phyloP scores from a whole-genome alignment of 2,329 filamentous ascomycete species.

The Zymoseptoria tritici region DNA sequence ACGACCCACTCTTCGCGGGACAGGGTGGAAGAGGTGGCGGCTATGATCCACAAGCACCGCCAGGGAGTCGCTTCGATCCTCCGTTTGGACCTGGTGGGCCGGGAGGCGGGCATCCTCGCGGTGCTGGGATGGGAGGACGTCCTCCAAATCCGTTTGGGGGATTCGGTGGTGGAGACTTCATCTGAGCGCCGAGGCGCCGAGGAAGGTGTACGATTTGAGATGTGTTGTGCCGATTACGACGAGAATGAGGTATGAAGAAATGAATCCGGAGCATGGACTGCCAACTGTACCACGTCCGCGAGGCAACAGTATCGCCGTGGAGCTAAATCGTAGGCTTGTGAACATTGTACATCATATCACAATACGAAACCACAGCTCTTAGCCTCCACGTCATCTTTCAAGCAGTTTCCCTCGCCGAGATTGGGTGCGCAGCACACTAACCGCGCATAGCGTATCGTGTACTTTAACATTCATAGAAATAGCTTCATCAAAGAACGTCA shows the following conservation, averaged over 20 bases:
- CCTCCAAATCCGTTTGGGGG: conserved; percentile 54
- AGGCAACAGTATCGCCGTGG: not conserved
- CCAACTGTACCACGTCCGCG: not conserved
- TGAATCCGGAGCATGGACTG: not conserved
- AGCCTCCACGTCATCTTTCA: not conserved
- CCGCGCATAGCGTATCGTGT: not conserved
- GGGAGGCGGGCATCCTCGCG: conserved; percentile 40
- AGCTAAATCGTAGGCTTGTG: not conserved
- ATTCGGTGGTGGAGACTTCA: conserved; percentile 54
- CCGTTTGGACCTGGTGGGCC: conserved; percentile 64
- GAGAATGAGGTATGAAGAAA: not conserved
- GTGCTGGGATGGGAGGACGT: conserved; percentile 38
- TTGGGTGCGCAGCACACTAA: no score
- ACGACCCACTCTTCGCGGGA: conserved; percentile 73
- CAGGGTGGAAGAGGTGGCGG: conserved; percentile 40
- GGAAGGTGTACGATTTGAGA: not conserved
- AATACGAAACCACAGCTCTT: not conserved
- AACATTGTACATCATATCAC: not conserved
- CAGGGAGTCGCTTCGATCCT: conserved; percentile 87
- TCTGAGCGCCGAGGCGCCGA: conserved; percentile 29
- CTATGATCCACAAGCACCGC: conserved; percentile 68
- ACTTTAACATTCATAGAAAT: not conserved
- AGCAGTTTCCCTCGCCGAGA: no score
- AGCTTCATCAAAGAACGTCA: not conserved
- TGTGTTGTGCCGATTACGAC: not conserved